These are phyloP conservation scores for Tephrocybe sp. DNA, from an alignment of 768 basidiomycete species.

Conservation along the genomic window DNA sequence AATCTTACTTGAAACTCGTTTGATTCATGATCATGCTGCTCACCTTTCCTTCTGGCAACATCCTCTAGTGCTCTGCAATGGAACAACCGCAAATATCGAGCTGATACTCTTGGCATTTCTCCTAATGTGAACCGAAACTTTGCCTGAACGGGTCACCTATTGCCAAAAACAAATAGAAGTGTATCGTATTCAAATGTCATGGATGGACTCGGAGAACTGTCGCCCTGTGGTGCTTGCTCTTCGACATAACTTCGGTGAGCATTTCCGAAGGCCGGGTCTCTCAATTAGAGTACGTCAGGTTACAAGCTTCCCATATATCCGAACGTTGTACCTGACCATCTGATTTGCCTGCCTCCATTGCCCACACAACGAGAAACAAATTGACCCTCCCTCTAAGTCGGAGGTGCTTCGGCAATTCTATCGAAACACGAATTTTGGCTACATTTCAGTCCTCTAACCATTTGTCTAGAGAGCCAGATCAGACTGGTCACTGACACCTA, in stretches of 20 bases:
- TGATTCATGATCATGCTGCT: no score
- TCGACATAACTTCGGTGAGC: neutral
- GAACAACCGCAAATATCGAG: no score
- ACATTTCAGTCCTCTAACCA: neutral
- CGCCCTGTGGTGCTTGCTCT: neutral
- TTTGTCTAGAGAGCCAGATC: neutral
- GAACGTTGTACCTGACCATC: neutral
- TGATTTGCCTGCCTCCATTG: neutral
- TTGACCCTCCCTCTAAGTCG: neutral
- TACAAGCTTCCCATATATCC: neutral
- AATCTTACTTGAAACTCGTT: neutral
- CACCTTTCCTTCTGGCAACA: neutral
- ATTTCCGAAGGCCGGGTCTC: neutral
- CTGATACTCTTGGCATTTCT: no score
- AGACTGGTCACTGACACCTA: neutral
- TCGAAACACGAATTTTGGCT: constrained; percentile 3
- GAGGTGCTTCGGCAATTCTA: neutral
- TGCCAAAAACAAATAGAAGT: no score
- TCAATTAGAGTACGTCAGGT: neutral
- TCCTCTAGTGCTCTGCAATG: neutral
- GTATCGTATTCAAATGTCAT: neutral
- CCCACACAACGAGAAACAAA: neutral
- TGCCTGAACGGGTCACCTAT: no score
- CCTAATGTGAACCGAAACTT: no score
- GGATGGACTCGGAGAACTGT: neutral